These are phyloP conservation scores for Arabidopsis thaliana DNA, from an alignment of 345 rosid species.

Conservation along the genomic window TAIR10.1 NC_003074.8:1306501-1307000, in stretches of 20 bases:
- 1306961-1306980: slow-evolving; percentile 34
- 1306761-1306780: slow-evolving; percentile 50
- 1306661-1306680: slow-evolving; percentile 32
- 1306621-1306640: slow-evolving; percentile 49
- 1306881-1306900: slow-evolving; percentile 15
- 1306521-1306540: not conserved
- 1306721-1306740: slow-evolving; percentile 1
- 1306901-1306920: slow-evolving; percentile 14
- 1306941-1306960: slow-evolving; percentile 24
- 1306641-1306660: slow-evolving; percentile 46
- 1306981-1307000: slow-evolving; percentile 15
- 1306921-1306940: slow-evolving; percentile 20
- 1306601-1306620: slow-evolving; percentile 36
- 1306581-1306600: slow-evolving; percentile 4
- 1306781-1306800: slow-evolving; percentile 35
- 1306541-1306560: not conserved
- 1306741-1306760: slow-evolving; percentile 50
- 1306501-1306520: slow-evolving; percentile 12
- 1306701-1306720: not conserved
- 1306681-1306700: slow-evolving; percentile 17
- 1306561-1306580: not conserved
- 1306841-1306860: not conserved
- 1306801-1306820: not conserved
- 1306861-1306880: slow-evolving; percentile 16
- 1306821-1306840: not conserved